Conservation (phyloP, 2,329 filamentous ascomycete species). For the Claviceps monticola region DNA sequence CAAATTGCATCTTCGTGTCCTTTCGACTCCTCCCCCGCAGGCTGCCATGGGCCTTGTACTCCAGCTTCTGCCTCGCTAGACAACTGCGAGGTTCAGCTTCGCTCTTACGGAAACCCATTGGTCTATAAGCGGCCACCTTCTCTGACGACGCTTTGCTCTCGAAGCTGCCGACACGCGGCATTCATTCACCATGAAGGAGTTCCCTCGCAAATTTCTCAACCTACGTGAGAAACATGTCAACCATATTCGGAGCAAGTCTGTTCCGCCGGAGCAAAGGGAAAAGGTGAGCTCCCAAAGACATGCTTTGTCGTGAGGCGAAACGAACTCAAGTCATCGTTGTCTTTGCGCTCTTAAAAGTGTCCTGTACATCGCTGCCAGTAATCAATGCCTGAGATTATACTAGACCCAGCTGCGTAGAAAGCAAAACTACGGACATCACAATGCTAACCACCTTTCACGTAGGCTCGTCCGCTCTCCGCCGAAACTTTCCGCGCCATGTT, state of each 20-base stretch:
- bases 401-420: background rate
- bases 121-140: background rate
- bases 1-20: background rate
- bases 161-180: background rate
- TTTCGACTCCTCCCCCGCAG: background rate
- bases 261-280: conserved; percentile 30
- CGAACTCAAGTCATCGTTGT: background rate
- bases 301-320: background rate
- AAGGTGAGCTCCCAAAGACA: conserved; percentile 28
- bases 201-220: conserved; percentile 54
- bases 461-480: conserved; percentile 39
- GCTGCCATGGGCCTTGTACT: conserved; percentile 18
- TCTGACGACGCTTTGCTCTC: background rate
- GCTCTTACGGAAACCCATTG: background rate
- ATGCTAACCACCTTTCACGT: background rate
- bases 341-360: no score
- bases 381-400: background rate
- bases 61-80: conserved; percentile 19
- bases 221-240: conserved; percentile 49
- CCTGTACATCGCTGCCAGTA: background rate
- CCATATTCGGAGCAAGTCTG: conserved; percentile 41
- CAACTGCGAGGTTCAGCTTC: conserved; percentile 14
- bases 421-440: background rate
- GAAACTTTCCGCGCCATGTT: conserved; percentile 52
- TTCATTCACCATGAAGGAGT: conserved; percentile 31